Percentiles rank a stretch among this genome's conserved stretches.
Conservation (phyloP, 805 yeast genomes). For the Isabelozyma pseudorhagii region DNA sequence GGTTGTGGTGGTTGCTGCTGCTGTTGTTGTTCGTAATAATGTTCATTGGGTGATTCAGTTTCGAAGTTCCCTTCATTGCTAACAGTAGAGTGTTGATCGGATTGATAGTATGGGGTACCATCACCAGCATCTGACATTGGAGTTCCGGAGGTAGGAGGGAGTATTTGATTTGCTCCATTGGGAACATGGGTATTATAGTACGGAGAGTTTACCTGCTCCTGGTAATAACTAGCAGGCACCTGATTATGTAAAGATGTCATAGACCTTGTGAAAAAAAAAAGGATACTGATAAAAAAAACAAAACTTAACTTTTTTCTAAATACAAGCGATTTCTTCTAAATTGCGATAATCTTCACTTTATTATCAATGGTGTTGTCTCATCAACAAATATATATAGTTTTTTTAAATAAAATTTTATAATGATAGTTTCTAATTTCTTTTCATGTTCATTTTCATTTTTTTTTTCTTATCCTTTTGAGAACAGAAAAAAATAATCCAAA, state of each 20-base stretch:
- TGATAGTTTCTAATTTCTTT: too few species aligned
- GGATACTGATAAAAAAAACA: background rate
- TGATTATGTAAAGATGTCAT: constrained; percentile 30
- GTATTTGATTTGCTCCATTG: background rate
- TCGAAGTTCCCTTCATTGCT: background rate
- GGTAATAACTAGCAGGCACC: constrained; percentile 21
- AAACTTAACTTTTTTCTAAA: background rate
- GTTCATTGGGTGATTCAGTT: constrained; percentile 1
- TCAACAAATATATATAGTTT: background rate
- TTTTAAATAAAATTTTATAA: too few species aligned
- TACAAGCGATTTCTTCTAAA: background rate
- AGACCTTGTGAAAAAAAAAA: background rate
- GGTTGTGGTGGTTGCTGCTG: constrained; percentile 10
- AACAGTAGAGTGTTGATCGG: background rate
- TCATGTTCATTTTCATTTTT: too few species aligned
- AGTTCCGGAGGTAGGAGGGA: background rate
- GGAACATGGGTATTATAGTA: background rate
- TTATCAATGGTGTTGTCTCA: background rate
- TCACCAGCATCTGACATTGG: background rate
- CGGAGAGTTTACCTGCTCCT: constrained; percentile 9
- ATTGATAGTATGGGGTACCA: constrained; percentile 1
- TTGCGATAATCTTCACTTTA: background rate
- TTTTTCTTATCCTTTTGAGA: background rate
- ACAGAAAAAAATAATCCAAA: background rate
- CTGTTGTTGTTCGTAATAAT: constrained; percentile 2